Evolutionary conservation across 1,284 basidiomycete species (phyloP).

Genomic region (Chondrostereum purpureum): DNA sequence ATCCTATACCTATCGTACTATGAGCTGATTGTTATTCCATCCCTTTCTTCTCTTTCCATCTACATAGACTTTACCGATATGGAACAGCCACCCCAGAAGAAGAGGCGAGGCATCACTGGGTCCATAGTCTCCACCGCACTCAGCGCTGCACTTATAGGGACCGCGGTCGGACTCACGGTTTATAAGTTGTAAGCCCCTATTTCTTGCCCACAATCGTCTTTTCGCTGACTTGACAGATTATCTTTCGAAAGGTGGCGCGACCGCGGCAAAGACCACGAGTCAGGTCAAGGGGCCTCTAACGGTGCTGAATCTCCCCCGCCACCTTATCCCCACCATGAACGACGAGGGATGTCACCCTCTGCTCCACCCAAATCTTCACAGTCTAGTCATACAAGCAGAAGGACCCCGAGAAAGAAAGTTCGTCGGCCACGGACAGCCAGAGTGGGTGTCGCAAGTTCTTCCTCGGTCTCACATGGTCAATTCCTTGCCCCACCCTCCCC

Average conservation of each 20-base stretch:
- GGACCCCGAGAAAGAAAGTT: conserved; percentile 28
- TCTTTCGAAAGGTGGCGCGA: conserved; percentile 50
- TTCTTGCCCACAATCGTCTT: conserved; percentile 21
- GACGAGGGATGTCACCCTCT: conserved; percentile 2
- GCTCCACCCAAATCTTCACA: conserved; percentile 26
- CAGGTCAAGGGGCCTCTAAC: conserved; percentile 16
- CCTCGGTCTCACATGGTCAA: not conserved
- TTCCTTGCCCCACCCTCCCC: not conserved
- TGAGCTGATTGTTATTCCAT: too few relatives aligned
- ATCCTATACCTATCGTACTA: not conserved
- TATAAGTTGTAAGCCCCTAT: conserved; percentile 81
- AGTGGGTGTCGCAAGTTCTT: not conserved
- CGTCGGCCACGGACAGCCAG: not conserved
- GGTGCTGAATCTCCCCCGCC: conserved; percentile 1
- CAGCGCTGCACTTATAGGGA: conserved; percentile 74
- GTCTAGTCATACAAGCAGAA: conserved; percentile 63
- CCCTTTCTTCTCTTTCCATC: conserved; percentile 19
- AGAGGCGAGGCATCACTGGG: conserved; percentile 63
- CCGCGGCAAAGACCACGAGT: conserved; percentile 47
- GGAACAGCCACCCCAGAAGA: conserved; percentile 45
- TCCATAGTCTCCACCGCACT: conserved; percentile 76
- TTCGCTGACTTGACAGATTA: conserved; percentile 3
- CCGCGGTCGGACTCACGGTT: conserved; percentile 75
- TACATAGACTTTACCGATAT: conserved; percentile 28
- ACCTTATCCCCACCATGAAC: conserved; percentile 4